phyloP scores from a whole-genome alignment of 164 flowering plant species.

The Umbilicus rupestris region DNA sequence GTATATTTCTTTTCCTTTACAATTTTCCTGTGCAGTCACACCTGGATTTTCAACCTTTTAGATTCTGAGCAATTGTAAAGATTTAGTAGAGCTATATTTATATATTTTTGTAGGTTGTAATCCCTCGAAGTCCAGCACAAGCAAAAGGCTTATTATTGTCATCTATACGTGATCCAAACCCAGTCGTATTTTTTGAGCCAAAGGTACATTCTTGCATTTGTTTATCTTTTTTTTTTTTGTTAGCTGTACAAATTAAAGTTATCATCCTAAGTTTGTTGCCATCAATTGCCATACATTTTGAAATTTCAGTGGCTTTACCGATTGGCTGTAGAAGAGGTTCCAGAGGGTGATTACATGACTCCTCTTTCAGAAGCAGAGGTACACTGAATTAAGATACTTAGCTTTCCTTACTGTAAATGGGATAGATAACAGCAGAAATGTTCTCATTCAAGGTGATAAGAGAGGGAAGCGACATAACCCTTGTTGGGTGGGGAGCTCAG shows the following conservation, averaged over 20 bases:
- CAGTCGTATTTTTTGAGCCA: slow-evolving; percentile 88
- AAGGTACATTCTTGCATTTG: slow-evolving; percentile 35
- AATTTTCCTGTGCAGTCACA: background rate
- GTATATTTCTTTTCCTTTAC: slow-evolving; percentile 22
- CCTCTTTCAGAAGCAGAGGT: slow-evolving; percentile 95
- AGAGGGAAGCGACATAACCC: slow-evolving; percentile 81
- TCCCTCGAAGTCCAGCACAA: slow-evolving; percentile 85
- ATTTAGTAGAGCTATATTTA: background rate
- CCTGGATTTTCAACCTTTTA: background rate
- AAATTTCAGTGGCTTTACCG: slow-evolving; percentile 83
- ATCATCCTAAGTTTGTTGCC: background rate
- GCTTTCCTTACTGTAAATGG: background rate
- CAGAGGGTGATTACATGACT: slow-evolving; percentile 84
- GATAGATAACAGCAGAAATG: background rate
- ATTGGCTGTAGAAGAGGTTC: slow-evolving; percentile 90
- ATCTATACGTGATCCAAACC: slow-evolving; percentile 86
- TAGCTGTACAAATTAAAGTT: background rate
- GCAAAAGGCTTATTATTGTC: slow-evolving; percentile 94
- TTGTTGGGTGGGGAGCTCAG: slow-evolving; percentile 99
- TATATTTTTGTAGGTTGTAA: slow-evolving; percentile 51
- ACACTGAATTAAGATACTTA: slow-evolving; percentile 13
- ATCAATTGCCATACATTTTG: background rate
- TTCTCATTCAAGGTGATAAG: slow-evolving; percentile 54
- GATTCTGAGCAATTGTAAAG: background rate
- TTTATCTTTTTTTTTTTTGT: background rate